Evolutionary conservation across 805 yeast genomes (phyloP).

Genomic region (Zygosaccharomyces bailii): DNA sequence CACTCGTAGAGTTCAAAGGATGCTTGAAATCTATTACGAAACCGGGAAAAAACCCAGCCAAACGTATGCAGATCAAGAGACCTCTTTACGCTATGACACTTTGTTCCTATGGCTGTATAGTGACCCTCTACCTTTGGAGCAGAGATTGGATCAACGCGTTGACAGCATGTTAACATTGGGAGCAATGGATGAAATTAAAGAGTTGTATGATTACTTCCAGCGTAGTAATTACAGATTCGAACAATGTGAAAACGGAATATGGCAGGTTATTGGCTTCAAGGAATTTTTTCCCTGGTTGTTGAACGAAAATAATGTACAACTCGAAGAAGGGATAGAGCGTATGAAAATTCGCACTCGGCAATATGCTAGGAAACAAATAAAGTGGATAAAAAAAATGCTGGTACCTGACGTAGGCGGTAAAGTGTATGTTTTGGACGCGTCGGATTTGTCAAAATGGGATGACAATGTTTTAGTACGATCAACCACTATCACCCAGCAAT

Average conservation of each 20-base stretch:
- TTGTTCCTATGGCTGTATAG: conserved; percentile 82
- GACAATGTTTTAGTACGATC: conserved; percentile 56
- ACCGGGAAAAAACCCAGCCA: conserved; percentile 70
- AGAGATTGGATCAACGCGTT: conserved; percentile 72
- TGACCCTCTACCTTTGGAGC: conserved; percentile 51
- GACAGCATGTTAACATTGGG: conserved; percentile 77
- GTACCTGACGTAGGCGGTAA: conserved; percentile 61
- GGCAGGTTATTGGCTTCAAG: conserved; percentile 94
- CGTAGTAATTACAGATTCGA: conserved; percentile 28
- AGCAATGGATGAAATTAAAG: conserved; percentile 63
- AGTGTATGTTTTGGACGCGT: conserved; percentile 69
- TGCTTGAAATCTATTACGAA: conserved; percentile 70
- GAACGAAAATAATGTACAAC: conserved; percentile 26
- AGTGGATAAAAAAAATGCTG: conserved; percentile 79
- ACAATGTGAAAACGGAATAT: conserved; percentile 69
- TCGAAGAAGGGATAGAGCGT: conserved; percentile 51
- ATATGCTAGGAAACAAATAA: conserved; percentile 83
- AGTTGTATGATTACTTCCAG: conserved; percentile 48
- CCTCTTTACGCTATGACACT: conserved; percentile 55
- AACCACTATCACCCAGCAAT: conserved; percentile 42
- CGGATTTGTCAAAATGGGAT: conserved; percentile 64
- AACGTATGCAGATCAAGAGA: conserved; percentile 61
- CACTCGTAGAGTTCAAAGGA: conserved; percentile 69
- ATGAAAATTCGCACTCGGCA: conserved; percentile 85
- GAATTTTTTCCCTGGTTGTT: conserved; percentile 75